These are phyloP conservation scores for Magnolia sinica DNA, from an alignment of 164 flowering plant genomes.

Conservation along the genomic window DNA sequence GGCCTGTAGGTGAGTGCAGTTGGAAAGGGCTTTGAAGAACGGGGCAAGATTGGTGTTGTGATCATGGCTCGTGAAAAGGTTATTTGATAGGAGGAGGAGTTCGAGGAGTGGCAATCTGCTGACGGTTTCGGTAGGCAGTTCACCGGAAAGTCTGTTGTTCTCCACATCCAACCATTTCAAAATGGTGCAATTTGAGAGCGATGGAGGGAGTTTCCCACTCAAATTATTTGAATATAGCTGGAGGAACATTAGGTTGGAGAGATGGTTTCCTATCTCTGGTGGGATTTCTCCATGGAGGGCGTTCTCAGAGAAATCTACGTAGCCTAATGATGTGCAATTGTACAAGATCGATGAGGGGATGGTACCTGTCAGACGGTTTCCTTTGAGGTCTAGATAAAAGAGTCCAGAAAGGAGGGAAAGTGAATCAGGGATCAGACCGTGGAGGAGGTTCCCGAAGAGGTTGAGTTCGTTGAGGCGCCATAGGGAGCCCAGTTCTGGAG, in stretches of 20 bases:
- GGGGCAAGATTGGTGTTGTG: constrained; percentile 44
- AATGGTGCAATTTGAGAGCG: constrained; percentile 33
- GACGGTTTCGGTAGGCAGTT: constrained; percentile 26
- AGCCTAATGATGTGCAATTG: constrained; percentile 38
- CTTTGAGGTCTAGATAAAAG: constrained; percentile 18
- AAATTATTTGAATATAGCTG: constrained; percentile 40
- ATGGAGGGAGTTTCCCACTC: constrained; percentile 38
- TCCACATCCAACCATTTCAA: constrained; percentile 38
- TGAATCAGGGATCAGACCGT: constrained; percentile 20
- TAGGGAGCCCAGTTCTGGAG: constrained; percentile 21
- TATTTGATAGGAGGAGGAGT: constrained; percentile 39
- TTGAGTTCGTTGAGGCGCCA: constrained; percentile 17
- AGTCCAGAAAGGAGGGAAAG: constrained; percentile 16
- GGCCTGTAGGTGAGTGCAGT: constrained; percentile 34
- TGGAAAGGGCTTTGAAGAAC: constrained; percentile 42
- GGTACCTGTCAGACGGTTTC: constrained; percentile 22
- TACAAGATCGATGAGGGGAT: constrained; percentile 30
- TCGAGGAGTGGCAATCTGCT: constrained; percentile 13
- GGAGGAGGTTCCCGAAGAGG: constrained; percentile 14
- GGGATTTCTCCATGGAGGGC: constrained; percentile 41
- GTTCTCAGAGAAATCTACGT: constrained; percentile 48
- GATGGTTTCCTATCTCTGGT: constrained; percentile 34
- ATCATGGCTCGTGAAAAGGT: constrained; percentile 43
- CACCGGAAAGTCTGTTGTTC: constrained; percentile 42
- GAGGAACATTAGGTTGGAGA: constrained; percentile 26